These are phyloP conservation scores for Phytophthora podocarpi DNA, from an alignment of 352 stramenopile genomes.

Conservation along the genomic window DNA sequence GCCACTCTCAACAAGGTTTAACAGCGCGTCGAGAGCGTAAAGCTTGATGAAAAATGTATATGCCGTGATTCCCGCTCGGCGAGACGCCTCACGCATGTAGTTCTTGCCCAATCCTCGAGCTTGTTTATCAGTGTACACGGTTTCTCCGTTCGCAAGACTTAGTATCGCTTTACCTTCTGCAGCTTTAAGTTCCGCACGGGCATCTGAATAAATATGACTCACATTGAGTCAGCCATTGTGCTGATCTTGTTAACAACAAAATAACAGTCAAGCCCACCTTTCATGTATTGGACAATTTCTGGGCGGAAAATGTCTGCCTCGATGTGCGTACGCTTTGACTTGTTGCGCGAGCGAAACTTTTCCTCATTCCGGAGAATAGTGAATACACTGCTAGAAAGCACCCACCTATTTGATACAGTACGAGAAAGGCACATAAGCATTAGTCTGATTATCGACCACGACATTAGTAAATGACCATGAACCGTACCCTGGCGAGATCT, in stretches of 20 bases:
- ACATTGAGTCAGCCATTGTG: constrained; percentile 4
- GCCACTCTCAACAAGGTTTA: constrained; percentile 41
- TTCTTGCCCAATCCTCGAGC: constrained; percentile 81
- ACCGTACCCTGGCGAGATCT: constrained; percentile 74
- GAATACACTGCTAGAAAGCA: constrained; percentile 91
- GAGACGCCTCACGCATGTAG: constrained; percentile 78
- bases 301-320: constrained; percentile 69
- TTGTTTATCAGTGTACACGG: constrained; percentile 80
- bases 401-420: constrained; percentile 66
- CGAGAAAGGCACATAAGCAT: not conserved
- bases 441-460: not conserved
- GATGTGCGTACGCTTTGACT: constrained; percentile 70
- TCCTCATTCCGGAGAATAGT: constrained; percentile 88
- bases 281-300: constrained; percentile 84
- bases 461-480: not conserved
- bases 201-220: constrained; percentile 29
- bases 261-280: constrained; percentile 35
- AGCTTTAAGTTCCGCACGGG: constrained; percentile 39
- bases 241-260: not conserved
- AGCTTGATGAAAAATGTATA: constrained; percentile 89
- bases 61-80: constrained; percentile 56
- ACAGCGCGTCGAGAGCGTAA: constrained; percentile 68
- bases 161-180: constrained; percentile 49
- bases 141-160: constrained; percentile 45
- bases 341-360: constrained; percentile 88